These are phyloP conservation scores for Boletus subparvulus DNA, from an alignment of 768 basidiomycete species.

Conservation along the genomic window DNA sequence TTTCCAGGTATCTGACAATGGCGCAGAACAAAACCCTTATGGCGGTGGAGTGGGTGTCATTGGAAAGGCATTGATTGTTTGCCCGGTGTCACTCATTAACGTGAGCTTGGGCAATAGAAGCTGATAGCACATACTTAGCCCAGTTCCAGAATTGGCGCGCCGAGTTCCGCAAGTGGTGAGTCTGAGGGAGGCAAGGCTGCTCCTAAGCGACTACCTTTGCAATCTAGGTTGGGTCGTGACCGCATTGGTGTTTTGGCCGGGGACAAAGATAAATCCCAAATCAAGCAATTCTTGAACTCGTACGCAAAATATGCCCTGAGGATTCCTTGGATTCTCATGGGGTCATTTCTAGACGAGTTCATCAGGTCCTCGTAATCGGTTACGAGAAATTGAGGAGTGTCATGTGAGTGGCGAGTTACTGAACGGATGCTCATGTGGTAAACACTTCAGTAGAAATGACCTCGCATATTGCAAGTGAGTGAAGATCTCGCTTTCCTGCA, in stretches of 20 bases:
- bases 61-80: constrained; percentile 87
- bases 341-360: constrained; percentile 50
- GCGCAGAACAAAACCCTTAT: constrained; percentile 81
- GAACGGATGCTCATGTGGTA: not conserved
- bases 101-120: constrained; percentile 43
- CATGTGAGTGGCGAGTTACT: constrained; percentile 52
- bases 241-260: constrained; percentile 58
- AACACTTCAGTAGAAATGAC: constrained; percentile 43
- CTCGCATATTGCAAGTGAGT: constrained; percentile 64
- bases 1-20: not conserved
- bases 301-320: constrained; percentile 34
- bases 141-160: constrained; percentile 82
- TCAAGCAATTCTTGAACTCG: constrained; percentile 77
- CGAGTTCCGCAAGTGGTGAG: constrained; percentile 94
- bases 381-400: constrained; percentile 88
- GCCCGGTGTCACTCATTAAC: constrained; percentile 87
- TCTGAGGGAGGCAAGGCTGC: constrained; percentile 10
- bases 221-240: constrained; percentile 52
- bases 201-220: not conserved
- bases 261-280: constrained; percentile 52
- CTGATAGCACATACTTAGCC: not conserved
- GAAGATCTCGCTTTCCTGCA: not conserved
- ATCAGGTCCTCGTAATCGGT: constrained; percentile 90
- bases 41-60: constrained; percentile 51
- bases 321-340: not conserved